These are phyloP conservation scores for Zymoseptoria pseudotritici DNA, from an alignment of 2,329 filamentous ascomycete genomes.

Conservation along the genomic window DNA sequence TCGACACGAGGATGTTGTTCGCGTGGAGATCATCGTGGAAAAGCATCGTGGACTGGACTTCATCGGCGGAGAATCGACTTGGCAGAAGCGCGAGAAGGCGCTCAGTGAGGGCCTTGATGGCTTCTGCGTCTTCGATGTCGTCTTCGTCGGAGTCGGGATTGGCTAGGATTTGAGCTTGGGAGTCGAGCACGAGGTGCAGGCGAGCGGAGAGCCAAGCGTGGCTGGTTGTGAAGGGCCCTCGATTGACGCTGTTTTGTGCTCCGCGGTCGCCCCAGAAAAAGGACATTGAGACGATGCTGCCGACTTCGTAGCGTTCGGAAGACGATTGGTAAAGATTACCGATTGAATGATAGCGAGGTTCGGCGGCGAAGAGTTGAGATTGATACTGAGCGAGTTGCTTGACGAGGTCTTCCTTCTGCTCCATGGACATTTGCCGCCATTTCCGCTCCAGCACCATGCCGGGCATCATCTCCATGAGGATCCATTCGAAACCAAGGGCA, in stretches of 20 bases:
- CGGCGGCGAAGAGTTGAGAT: neutral
- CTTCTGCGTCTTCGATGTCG: conserved; percentile 1
- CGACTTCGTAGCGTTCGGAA: neutral
- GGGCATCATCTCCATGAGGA: conserved; percentile 6
- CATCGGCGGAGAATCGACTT: neutral
- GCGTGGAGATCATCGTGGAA: conserved; percentile 4
- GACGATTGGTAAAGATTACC: neutral
- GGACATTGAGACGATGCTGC: neutral
- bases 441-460: neutral
- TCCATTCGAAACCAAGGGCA: conserved; percentile 2
- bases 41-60: conserved; percentile 1
- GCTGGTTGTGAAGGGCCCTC: conserved; percentile 1
- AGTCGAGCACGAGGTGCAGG: neutral
- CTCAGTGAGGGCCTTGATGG: neutral
- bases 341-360: neutral
- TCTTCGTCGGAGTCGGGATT: neutral
- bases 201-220: conserved; percentile 1
- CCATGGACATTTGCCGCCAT: conserved; percentile 2
- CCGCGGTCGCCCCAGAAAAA: neutral
- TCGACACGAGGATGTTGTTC: conserved; percentile 3
- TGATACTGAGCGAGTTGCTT: neutral
- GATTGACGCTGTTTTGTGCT: neutral
- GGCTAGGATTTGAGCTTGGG: neutral
- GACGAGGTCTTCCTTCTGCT: conserved; percentile 1
- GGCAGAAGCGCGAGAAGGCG: neutral